A percentile compares a stretch with the other conserved stretches of the same genome.
These are phyloP conservation scores for Candida germanica DNA, from an alignment of 805 yeast genomes.

Conservation along the genomic window DNA sequence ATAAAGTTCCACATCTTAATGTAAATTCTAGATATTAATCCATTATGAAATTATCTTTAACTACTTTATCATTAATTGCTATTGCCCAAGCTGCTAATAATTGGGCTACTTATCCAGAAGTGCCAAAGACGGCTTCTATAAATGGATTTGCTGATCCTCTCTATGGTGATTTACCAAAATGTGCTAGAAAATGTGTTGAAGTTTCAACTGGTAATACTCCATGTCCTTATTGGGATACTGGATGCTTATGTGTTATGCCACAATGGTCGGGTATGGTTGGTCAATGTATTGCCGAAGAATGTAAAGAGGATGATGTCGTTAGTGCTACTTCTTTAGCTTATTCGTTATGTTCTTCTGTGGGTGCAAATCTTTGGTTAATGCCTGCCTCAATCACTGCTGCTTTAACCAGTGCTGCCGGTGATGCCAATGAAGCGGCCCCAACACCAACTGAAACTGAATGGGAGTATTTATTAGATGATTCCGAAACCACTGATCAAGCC, in stretches of 20 bases:
- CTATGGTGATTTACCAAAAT: constrained; percentile 33
- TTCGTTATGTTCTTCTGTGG: constrained; percentile 38
- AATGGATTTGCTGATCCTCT: constrained; percentile 51
- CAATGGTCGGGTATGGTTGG: constrained; percentile 45
- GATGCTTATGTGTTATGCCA: constrained; percentile 49
- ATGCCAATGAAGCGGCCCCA: constrained; percentile 17
- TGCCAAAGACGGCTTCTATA: constrained; percentile 44
- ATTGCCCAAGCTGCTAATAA: constrained; percentile 22
- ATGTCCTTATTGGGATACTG: constrained; percentile 53
- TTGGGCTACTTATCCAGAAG: constrained; percentile 44
- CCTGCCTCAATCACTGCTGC: constrained; percentile 23
- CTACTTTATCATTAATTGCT: constrained; percentile 6
- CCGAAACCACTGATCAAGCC: constrained; percentile 3
- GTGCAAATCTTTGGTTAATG: constrained; percentile 36
- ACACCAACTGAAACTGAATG: constrained; percentile 11
- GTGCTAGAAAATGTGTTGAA: constrained; percentile 43
- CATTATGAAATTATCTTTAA: not conserved
- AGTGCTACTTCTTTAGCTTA: constrained; percentile 40
- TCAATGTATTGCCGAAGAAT: constrained; percentile 37
- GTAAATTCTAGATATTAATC: not conserved
- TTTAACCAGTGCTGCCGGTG: constrained; percentile 20
- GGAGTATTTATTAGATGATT: constrained; percentile 5
- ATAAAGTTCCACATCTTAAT: too few relatives aligned
- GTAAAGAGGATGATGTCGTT: constrained; percentile 34
- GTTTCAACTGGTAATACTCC: constrained; percentile 40